Percentiles rank a stretch among this genome's conserved stretches.
These are phyloP conservation scores for Gossypium trilobum DNA, from an alignment of 441 rosid genomes.

Conservation along the genomic window DNA sequence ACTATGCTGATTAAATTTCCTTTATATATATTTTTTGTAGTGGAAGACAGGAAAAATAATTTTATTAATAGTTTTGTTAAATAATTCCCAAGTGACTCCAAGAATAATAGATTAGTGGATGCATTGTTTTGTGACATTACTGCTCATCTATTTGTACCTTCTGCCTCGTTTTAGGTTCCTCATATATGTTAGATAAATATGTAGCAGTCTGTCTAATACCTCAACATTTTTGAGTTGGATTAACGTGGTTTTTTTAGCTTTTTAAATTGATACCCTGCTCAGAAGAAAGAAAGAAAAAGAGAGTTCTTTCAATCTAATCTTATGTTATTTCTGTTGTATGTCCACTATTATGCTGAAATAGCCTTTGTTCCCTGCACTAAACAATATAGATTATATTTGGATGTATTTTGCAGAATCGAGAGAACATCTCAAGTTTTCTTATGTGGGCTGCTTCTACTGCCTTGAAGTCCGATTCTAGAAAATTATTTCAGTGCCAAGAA, in stretches of 20 bases:
- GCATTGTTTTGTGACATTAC: neutral
- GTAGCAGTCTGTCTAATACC: neutral
- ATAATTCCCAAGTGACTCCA: neutral
- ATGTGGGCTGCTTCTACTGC: slow-evolving; percentile 72
- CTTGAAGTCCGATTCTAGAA: slow-evolving; percentile 37
- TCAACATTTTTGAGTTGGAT: neutral
- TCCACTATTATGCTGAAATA: neutral
- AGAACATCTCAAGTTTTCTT: slow-evolving; percentile 59
- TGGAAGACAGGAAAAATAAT: neutral
- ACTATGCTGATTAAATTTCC: neutral
- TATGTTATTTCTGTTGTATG: neutral
- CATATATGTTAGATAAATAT: neutral
- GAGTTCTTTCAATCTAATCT: neutral
- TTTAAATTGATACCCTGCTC: neutral
- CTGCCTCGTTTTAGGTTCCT: neutral
- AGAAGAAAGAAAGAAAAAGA: neutral
- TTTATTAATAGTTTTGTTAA: neutral
- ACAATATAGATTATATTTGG: slow-evolving; percentile 14
- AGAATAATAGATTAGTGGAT: neutral
- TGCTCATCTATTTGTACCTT: neutral
- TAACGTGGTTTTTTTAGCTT: neutral
- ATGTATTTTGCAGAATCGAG: slow-evolving; percentile 46
- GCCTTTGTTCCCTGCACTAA: neutral
- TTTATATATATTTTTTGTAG: neutral
- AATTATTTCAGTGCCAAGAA: slow-evolving; percentile 20